A percentile compares a stretch with the other conserved stretches of the same genome.
These are phyloP conservation scores for Cladophialophora psammophila DNA, from an alignment of 2,329 filamentous ascomycete genomes.

Conservation along the genomic window DNA sequence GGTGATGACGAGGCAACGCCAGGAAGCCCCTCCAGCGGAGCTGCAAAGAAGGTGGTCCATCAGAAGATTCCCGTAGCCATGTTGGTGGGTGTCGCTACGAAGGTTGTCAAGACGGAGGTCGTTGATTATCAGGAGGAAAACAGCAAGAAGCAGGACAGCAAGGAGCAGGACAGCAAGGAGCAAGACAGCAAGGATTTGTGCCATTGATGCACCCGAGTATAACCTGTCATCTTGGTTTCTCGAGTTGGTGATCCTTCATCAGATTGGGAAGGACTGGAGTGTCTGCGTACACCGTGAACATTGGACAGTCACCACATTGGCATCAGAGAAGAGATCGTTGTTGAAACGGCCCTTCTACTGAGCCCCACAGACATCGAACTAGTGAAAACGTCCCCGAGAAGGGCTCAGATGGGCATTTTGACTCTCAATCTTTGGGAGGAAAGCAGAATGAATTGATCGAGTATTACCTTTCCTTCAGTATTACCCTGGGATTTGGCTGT, in stretches of 20 bases:
- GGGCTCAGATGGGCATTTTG: not conserved
- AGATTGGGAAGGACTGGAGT: not conserved
- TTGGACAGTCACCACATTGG: not conserved
- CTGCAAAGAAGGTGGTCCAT: not conserved
- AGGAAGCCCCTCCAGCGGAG: not conserved
- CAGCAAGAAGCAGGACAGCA: too few relatives aligned
- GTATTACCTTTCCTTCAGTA: slow-evolving; percentile 6
- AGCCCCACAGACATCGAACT: not conserved
- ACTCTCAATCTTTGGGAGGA: not conserved
- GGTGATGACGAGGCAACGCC: not conserved
- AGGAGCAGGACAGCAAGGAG: slow-evolving; percentile 10
- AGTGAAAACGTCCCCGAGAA: not conserved
- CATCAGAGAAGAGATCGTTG: not conserved
- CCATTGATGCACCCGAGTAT: not conserved
- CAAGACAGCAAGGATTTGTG: slow-evolving; percentile 16
- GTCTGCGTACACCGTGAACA: not conserved
- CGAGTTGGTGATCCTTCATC: not conserved
- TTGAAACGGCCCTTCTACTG: not conserved
- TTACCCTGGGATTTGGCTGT: not conserved
- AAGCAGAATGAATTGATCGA: slow-evolving; percentile 9
- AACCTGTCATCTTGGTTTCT: not conserved
- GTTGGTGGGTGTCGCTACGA: not conserved
- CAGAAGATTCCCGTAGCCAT: not conserved
- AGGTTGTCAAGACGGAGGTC: not conserved
- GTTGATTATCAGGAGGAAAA: too few relatives aligned